Conservation (phyloP, 495 filamentous ascomycete species). For the Tuber magnatum region DNA sequence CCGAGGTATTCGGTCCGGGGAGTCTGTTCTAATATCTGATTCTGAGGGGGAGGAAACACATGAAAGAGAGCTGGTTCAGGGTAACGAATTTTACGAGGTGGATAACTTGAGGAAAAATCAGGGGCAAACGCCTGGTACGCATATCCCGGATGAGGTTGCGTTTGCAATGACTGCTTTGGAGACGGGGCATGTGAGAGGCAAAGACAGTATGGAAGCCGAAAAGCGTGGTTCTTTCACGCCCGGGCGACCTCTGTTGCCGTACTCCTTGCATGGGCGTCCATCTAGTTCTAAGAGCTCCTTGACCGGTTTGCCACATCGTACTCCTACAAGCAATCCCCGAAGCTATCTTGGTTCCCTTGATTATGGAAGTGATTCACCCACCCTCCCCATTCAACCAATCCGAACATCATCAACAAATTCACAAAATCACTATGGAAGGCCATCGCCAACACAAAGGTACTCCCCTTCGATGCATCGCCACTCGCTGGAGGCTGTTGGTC, state of each 20-base stretch:
- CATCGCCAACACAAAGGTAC: constrained; percentile 28
- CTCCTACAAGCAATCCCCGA: constrained; percentile 16
- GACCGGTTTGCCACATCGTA: constrained; percentile 13
- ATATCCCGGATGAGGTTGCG: constrained; percentile 34
- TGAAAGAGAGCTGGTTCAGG: constrained; percentile 2
- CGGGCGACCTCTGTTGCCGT: constrained; percentile 25
- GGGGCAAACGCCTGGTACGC: constrained; percentile 37
- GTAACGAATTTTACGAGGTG: constrained; percentile 18
- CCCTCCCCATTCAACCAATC: constrained; percentile 22
- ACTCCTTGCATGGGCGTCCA: constrained; percentile 32
- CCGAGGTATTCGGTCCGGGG: constrained; percentile 24
- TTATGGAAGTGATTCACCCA: constrained; percentile 28
- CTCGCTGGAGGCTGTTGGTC: constrained; percentile 37
- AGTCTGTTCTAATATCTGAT: constrained; percentile 32
- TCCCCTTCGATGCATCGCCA: constrained; percentile 33
- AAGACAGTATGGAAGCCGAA: constrained; percentile 35
- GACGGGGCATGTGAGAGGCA: constrained; percentile 31
- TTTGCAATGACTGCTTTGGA: constrained; percentile 39
- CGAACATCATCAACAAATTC: constrained; percentile 26
- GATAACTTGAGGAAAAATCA: constrained; percentile 24
- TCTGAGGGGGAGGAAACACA: constrained; percentile 31
- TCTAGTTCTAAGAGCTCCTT: constrained; percentile 38
- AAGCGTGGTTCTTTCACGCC: constrained; percentile 30
- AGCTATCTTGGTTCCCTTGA: constrained; percentile 14
- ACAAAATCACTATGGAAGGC: constrained; percentile 29